phyloP scores from a whole-genome alignment of 495 filamentous ascomycete species.

The Penicillium diatomitis region DNA sequence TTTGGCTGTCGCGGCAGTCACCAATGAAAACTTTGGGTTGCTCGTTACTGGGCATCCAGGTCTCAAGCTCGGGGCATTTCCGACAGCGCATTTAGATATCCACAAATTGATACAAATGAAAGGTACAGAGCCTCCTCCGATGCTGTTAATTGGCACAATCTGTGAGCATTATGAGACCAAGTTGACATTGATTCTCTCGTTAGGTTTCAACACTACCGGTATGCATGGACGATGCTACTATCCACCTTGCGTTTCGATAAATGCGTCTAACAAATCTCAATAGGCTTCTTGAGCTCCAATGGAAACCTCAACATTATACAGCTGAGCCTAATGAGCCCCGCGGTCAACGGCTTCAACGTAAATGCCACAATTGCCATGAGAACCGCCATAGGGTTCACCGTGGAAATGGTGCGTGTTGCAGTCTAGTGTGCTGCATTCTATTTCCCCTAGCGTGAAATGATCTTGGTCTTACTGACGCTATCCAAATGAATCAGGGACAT shows the following conservation, averaged over 20 bases:
- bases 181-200: too few relatives aligned
- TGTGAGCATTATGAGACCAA: too few relatives aligned
- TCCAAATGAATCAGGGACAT: conserved; percentile 10
- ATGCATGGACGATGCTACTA: neutral
- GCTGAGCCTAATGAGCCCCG: conserved; percentile 11
- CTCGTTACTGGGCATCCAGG: conserved; percentile 16
- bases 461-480: neutral
- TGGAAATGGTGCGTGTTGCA: conserved; percentile 17
- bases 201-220: conserved; percentile 22
- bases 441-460: too few relatives aligned
- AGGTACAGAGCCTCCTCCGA: neutral
- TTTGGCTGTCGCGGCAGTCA: conserved; percentile 13
- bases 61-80: conserved; percentile 15
- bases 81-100: conserved; percentile 22
- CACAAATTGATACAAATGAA: conserved; percentile 20
- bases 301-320: conserved; percentile 21
- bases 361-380: conserved; percentile 21
- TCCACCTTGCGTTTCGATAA: neutral
- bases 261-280: neutral
- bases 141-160: too few relatives aligned
- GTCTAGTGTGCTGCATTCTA: neutral
- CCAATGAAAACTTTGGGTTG: conserved; percentile 14
- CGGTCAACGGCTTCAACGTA: conserved; percentile 21
- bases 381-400: conserved; percentile 16
- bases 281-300: conserved; percentile 16